phyloP scores from a whole-genome alignment of 2,329 filamentous ascomycete genomes.

The Aspergillus caelatus region DNA sequence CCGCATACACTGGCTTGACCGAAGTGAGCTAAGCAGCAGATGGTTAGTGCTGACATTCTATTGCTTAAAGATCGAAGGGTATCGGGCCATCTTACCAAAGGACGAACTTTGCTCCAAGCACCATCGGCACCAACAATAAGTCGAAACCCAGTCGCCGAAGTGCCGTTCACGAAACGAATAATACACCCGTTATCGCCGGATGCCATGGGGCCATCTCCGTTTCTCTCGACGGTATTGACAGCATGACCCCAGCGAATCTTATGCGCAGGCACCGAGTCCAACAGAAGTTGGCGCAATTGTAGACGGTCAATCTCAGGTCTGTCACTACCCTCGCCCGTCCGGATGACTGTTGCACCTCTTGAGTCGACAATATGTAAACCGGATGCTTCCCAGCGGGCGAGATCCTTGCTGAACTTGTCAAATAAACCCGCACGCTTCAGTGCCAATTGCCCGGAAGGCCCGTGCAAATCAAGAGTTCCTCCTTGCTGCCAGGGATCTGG shows the following conservation, averaged over 20 bases:
- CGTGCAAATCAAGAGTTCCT: constrained; percentile 26
- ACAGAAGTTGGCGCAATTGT: constrained; percentile 39
- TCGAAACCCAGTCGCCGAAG: constrained; percentile 38
- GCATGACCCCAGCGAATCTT: constrained; percentile 37
- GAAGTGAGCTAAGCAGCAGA: constrained; percentile 32
- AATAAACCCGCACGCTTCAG: constrained; percentile 25
- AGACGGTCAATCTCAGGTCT: constrained; percentile 47
- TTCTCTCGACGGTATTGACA: neutral
- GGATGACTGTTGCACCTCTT: neutral
- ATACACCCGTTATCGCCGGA: neutral
- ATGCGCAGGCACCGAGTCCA: constrained; percentile 36
- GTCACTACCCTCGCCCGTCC: constrained; percentile 28
- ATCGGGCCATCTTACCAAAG: constrained; percentile 27
- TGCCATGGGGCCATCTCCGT: neutral
- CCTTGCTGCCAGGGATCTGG: constrained; percentile 15
- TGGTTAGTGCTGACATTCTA: neutral
- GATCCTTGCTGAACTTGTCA: constrained; percentile 19
- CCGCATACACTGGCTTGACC: constrained; percentile 37
- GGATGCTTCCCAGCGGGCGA: constrained; percentile 23
- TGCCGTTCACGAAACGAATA: constrained; percentile 34
- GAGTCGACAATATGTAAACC: constrained; percentile 7
- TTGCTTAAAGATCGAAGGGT: neutral
- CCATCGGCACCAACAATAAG: constrained; percentile 55
- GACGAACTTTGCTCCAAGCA: constrained; percentile 46
- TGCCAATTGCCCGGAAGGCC: constrained; percentile 22